A percentile compares a stretch with the other conserved stretches of the same genome.
phyloP scores from a whole-genome alignment of 345 rosid genomes.

The Sisymbrium altissimum region DNA sequence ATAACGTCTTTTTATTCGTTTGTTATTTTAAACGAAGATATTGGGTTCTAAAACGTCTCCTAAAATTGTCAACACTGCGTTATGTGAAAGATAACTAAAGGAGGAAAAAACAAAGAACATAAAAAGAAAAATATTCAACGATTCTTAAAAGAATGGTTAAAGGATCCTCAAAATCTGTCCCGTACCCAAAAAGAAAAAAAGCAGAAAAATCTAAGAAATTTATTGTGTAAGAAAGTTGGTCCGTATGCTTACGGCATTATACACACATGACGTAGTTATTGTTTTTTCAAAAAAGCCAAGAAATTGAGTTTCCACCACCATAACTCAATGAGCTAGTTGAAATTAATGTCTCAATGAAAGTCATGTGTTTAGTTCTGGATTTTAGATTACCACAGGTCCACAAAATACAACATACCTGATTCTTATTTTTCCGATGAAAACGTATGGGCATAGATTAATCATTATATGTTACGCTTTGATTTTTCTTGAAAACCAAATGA shows the following conservation, averaged over 20 bases:
- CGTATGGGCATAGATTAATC: background rate
- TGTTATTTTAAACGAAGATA: constrained; percentile 10
- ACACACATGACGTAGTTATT: constrained; percentile 22
- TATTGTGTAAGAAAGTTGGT: constrained; percentile 28
- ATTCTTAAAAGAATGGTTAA: constrained; percentile 33
- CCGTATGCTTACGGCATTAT: constrained; percentile 27
- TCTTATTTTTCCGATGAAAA: background rate
- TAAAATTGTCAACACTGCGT: constrained; percentile 31
- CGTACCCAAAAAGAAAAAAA: constrained; percentile 25
- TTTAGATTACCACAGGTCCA: background rate
- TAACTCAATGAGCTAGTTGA: constrained; percentile 7
- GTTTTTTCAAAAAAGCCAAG: background rate
- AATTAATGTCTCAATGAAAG: background rate
- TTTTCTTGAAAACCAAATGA: background rate
- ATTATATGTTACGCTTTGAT: background rate
- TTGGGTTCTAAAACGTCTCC: constrained; percentile 2
- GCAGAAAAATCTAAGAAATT: constrained; percentile 22
- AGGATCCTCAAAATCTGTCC: constrained; percentile 37
- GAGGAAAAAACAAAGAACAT: background rate
- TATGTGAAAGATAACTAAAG: constrained; percentile 18
- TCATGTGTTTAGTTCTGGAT: background rate
- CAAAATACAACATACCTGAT: background rate
- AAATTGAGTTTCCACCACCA: constrained; percentile 6
- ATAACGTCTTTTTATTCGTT: background rate
- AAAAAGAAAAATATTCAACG: constrained; percentile 3